Evolutionary conservation across 2,329 filamentous ascomycete species (phyloP).

Genomic region (Colletotrichum magnum): DNA sequence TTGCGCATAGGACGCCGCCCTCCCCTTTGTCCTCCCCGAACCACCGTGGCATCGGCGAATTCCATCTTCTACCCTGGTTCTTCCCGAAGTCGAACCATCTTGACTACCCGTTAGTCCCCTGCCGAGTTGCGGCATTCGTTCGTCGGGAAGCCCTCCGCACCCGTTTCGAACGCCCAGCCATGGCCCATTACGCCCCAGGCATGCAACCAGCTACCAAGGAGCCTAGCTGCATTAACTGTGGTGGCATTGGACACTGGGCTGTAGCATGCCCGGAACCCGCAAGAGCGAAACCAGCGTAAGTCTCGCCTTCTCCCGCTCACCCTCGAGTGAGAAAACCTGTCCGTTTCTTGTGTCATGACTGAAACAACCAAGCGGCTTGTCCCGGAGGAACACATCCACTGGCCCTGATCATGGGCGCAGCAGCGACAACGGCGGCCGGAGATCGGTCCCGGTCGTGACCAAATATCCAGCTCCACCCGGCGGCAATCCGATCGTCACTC

Average conservation of each 20-base stretch:
- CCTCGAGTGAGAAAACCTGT: neutral
- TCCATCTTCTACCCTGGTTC: too few relatives aligned
- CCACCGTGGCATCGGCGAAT: too few relatives aligned
- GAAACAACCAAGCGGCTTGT: slow-evolving; percentile 11
- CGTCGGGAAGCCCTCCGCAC: neutral
- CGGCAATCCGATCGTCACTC: slow-evolving; percentile 37
- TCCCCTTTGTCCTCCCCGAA: too few relatives aligned
- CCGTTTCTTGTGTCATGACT: neutral
- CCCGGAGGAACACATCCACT: slow-evolving; percentile 28
- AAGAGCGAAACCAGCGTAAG: slow-evolving; percentile 39
- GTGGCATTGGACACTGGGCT: slow-evolving; percentile 38
- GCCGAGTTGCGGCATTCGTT: neutral
- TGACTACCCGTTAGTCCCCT: neutral
- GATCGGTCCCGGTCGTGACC: slow-evolving; percentile 37
- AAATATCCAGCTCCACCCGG: slow-evolving; percentile 37
- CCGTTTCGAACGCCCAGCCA: neutral
- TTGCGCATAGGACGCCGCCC: too few relatives aligned
- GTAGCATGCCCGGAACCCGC: slow-evolving; percentile 39
- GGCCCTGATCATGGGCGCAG: slow-evolving; percentile 26
- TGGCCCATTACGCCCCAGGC: slow-evolving; percentile 37
- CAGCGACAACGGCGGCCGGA: slow-evolving; percentile 25
- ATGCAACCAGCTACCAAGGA: slow-evolving; percentile 34
- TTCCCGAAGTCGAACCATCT: neutral
- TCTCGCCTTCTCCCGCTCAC: neutral
- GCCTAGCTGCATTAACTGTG: slow-evolving; percentile 40